These are phyloP conservation scores for Ascomycota sp. DNA, from an alignment of 2,329 filamentous ascomycete species.

Conservation along the genomic window DNA sequence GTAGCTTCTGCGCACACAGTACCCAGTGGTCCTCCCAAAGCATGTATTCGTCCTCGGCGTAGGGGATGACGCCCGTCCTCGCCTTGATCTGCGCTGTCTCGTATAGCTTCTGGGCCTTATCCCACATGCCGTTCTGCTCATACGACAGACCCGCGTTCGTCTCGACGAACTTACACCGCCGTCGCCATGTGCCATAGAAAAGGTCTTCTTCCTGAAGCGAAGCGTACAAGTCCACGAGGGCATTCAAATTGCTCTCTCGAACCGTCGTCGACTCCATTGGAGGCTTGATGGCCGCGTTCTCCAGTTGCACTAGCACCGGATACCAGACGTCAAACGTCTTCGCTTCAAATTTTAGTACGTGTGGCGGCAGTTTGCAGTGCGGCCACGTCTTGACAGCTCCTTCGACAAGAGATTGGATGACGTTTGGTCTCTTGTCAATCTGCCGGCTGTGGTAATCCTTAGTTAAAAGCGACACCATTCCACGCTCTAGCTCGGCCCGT, in stretches of 20 bases:
- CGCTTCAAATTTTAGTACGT: conserved; percentile 87
- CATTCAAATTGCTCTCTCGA: conserved; percentile 87
- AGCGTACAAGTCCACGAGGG: conserved; percentile 82
- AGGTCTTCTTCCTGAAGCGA: conserved; percentile 85
- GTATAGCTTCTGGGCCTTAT: conserved; percentile 93
- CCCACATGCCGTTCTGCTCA: conserved; percentile 98
- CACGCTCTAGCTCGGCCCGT: conserved; percentile 72
- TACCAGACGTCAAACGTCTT: conserved; percentile 96
- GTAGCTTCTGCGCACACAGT: conserved; percentile 88
- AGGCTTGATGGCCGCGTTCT: conserved; percentile 71
- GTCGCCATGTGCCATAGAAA: conserved; percentile 93
- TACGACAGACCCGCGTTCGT: conserved; percentile 94
- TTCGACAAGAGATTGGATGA: conserved; percentile 78
- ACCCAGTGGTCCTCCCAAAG: conserved; percentile 99
- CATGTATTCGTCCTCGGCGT: conserved; percentile 94
- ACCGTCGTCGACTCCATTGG: conserved; percentile 67
- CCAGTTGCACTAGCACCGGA: conserved; percentile 73
- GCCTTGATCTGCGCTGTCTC: conserved; percentile 95
- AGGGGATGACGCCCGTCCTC: conserved; percentile 83
- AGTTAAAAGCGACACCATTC: conserved; percentile 73
- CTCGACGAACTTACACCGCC: conserved; percentile 88
- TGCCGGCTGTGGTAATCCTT: conserved; percentile 93
- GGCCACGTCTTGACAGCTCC: conserved; percentile 71
- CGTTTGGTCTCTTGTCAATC: conserved; percentile 86
- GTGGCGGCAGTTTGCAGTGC: conserved; percentile 78